These are phyloP conservation scores for Plantago elongata DNA, from an alignment of 257 asterid species.

Conservation along the genomic window DNA sequence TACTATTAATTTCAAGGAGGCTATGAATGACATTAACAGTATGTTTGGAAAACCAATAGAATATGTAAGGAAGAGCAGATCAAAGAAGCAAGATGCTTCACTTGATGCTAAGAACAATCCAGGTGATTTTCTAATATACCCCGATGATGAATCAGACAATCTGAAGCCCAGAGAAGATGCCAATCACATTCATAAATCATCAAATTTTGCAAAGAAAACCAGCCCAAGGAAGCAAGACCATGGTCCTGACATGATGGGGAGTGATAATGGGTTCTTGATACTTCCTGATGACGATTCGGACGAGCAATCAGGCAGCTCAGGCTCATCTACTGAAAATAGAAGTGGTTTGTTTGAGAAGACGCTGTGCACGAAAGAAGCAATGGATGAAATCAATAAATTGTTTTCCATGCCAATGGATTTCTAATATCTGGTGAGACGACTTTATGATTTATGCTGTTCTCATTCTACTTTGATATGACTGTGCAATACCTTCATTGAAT, in stretches of 20 bases:
- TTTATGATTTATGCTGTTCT: conserved; percentile 1
- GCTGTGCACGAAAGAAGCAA: conserved; percentile 81
- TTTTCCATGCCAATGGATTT: conserved; percentile 86
- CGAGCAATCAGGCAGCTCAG: conserved; percentile 34
- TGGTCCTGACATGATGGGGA: conserved; percentile 18
- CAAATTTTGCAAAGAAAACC: conserved; percentile 10
- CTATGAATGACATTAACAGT: conserved; percentile 85
- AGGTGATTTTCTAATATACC: conserved; percentile 45
- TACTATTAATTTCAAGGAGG: conserved; percentile 86
- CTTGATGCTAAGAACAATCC: conserved; percentile 28
- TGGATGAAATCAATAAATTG: conserved; percentile 80
- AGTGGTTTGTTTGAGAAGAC: conserved; percentile 74
- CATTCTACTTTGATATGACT: neutral
- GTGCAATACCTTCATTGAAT: neutral
- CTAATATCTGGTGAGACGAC: conserved; percentile 36
- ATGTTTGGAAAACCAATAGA: conserved; percentile 96
- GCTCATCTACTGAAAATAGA: conserved; percentile 30
- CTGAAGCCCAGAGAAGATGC: conserved; percentile 17
- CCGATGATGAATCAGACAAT: conserved; percentile 42
- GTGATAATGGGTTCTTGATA: conserved; percentile 44
- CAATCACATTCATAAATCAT: conserved; percentile 18
- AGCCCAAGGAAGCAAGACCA: conserved; percentile 16
- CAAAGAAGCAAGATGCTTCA: conserved; percentile 43
- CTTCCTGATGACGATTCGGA: conserved; percentile 60
- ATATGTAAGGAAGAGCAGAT: conserved; percentile 64